phyloP scores from a whole-genome alignment of 1,139 yeast genomes.

The Nakaseomyces nivariensis region DNA sequence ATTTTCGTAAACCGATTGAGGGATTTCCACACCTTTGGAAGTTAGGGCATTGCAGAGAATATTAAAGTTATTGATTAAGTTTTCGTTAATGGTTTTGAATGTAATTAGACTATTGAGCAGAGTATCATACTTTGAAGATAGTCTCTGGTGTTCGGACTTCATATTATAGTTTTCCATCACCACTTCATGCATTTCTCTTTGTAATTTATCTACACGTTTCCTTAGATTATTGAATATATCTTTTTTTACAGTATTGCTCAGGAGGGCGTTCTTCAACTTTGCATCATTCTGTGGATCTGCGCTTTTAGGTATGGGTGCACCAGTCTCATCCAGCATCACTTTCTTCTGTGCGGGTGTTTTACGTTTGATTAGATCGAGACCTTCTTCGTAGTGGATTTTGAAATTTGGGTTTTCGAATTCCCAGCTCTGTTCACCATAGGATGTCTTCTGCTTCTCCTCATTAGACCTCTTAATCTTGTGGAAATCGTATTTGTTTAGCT shows the following conservation, averaged over 20 bases:
- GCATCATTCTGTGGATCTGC: background rate
- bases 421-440: constrained; percentile 77
- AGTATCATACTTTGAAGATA: constrained; percentile 53
- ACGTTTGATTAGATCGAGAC: constrained; percentile 25
- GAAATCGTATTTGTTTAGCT: constrained; percentile 96
- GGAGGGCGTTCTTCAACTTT: constrained; percentile 6
- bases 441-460: constrained; percentile 39
- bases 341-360: constrained; percentile 49
- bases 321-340: constrained; percentile 4
- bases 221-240: constrained; percentile 20
- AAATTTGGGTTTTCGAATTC: constrained; percentile 90
- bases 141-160: constrained; percentile 36
- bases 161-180: constrained; percentile 35
- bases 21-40: constrained; percentile 58
- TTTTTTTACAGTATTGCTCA: constrained; percentile 20
- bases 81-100: constrained; percentile 46
- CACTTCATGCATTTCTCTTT: constrained; percentile 37
- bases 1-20: constrained; percentile 33
- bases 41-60: constrained; percentile 40
- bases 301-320: background rate
- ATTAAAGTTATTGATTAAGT: constrained; percentile 43
- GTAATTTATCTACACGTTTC: constrained; percentile 30
- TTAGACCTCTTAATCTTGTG: constrained; percentile 60
- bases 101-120: constrained; percentile 52
- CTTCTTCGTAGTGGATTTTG: constrained; percentile 39